Conservation (phyloP, 1,284 basidiomycete genomes). For the Hortiboletus rubellus region DNA sequence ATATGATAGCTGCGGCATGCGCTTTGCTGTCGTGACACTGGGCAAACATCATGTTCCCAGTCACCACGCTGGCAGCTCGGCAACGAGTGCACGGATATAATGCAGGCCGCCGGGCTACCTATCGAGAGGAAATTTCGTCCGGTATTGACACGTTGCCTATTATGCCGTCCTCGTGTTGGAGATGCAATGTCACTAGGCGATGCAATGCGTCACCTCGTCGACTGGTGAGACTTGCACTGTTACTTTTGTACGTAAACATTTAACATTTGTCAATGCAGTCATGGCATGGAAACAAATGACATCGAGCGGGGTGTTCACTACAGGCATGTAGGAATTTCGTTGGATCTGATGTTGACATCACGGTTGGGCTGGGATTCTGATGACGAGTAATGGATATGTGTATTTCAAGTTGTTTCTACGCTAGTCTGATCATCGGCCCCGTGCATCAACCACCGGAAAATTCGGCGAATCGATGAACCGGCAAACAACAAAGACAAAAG, state of each 20-base stretch:
- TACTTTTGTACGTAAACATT: background rate
- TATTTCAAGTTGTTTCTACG: no score
- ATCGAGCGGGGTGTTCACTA: no score
- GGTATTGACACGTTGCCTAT: no score
- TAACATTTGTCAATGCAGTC: background rate
- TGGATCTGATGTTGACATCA: no score
- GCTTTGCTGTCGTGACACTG: fast-evolving
- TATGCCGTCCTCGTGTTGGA: background rate
- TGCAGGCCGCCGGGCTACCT: background rate
- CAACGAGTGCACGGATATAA: background rate
- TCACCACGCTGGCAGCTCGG: background rate
- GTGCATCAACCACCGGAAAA: no score
- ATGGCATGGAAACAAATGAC: background rate
- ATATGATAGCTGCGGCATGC: conserved; percentile 1
- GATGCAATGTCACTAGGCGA: background rate
- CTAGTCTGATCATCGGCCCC: no score
- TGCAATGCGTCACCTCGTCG: background rate
- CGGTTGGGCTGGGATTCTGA: background rate
- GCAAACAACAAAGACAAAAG: no score
- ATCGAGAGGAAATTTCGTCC: fast-evolving
- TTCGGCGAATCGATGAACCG: no score
- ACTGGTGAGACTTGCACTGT: background rate
- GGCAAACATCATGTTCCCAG: fast-evolving
- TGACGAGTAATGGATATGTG: no score
- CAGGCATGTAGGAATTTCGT: background rate